phyloP scores from a whole-genome alignment of 2,329 filamentous ascomycete species.

The Colletotrichum sp. region DNA sequence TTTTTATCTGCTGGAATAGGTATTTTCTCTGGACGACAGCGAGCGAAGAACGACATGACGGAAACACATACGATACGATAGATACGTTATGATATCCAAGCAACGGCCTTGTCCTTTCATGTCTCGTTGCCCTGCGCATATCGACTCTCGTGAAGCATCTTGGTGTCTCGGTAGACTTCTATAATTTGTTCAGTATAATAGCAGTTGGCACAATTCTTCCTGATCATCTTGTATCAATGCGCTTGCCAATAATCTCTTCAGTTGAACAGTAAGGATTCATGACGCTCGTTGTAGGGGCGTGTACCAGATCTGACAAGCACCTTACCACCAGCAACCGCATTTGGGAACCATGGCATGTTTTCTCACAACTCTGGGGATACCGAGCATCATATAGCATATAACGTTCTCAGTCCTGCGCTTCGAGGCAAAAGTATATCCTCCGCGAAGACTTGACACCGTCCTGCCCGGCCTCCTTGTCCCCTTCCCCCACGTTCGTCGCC shows the following conservation, averaged over 20 bases:
- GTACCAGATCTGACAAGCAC: neutral
- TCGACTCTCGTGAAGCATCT: neutral
- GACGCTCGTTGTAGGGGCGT: neutral
- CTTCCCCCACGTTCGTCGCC: neutral
- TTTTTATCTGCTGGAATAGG: neutral
- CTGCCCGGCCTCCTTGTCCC: accelerated
- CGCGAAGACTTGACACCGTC: neutral
- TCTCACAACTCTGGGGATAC: neutral
- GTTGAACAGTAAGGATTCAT: no score
- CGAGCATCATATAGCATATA: neutral
- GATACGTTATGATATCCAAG: neutral
- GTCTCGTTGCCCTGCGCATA: neutral
- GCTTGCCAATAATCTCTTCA: no score
- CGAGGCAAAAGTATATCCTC: neutral
- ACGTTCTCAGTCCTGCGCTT: neutral
- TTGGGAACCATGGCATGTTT: neutral
- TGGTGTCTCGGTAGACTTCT: neutral
- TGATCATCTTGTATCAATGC: no score
- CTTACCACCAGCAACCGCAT: neutral
- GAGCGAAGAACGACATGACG: neutral
- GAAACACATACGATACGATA: neutral
- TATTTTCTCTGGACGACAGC: neutral
- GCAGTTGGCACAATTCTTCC: no score
- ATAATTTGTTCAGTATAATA: no score
- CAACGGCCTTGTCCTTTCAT: neutral